phyloP scores from a whole-genome alignment of 495 filamentous ascomycete species.

The Letharia columbiana region DNA sequence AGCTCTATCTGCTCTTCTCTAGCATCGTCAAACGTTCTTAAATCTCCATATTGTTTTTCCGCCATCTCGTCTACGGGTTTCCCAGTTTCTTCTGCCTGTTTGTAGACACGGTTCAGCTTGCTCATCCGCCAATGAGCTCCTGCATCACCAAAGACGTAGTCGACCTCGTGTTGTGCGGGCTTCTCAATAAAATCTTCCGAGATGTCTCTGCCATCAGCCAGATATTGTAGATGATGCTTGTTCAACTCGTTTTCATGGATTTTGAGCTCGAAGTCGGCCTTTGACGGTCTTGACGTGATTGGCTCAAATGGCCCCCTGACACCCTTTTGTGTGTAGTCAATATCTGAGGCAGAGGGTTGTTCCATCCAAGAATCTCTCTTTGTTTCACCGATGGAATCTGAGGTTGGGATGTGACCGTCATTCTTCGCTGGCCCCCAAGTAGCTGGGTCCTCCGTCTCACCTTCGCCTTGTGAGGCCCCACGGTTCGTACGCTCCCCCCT shows the following conservation, averaged over 20 bases:
- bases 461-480: conserved; percentile 20
- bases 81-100: conserved; percentile 64
- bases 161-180: conserved; percentile 53
- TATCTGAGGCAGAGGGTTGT: conserved; percentile 65
- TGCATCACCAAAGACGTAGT: conserved; percentile 81
- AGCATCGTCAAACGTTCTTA: conserved; percentile 85
- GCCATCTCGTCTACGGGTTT: conserved; percentile 71
- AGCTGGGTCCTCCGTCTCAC: conserved; percentile 30
- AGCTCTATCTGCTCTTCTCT: conserved; percentile 92
- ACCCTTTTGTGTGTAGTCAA: conserved; percentile 75
- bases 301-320: conserved; percentile 42
- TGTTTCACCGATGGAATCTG: conserved; percentile 27
- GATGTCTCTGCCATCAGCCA: conserved; percentile 47
- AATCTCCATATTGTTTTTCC: conserved; percentile 66
- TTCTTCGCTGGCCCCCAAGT: conserved; percentile 13
- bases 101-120: conserved; percentile 79
- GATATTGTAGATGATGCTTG: conserved; percentile 51
- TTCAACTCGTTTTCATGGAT: conserved; percentile 81
- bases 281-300: conserved; percentile 39
- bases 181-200: conserved; percentile 42
- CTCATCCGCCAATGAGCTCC: conserved; percentile 95
- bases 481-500: neutral
- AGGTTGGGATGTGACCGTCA: conserved; percentile 20
- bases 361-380: conserved; percentile 93
- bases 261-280: conserved; percentile 62